phyloP scores from a whole-genome alignment of 306 rosid species.

The Casuarina glauca region DNA sequence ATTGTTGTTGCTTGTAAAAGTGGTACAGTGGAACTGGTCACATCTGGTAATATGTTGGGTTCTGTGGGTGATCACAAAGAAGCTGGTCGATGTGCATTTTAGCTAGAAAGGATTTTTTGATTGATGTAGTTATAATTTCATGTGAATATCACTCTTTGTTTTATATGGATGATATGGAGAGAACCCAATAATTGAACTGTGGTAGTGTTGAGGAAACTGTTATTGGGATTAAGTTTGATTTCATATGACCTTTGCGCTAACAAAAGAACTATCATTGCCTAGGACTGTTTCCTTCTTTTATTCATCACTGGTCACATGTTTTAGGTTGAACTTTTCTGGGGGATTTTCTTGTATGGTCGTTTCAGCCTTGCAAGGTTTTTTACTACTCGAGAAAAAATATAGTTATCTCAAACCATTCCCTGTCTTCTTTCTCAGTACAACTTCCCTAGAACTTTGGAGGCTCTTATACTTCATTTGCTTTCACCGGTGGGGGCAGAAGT shows the following conservation, averaged over 20 bases:
- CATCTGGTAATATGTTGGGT: background rate
- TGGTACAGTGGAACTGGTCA: background rate
- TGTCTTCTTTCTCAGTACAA: constrained; percentile 49
- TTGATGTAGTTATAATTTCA: background rate
- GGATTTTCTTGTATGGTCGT: background rate
- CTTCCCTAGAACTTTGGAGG: constrained; percentile 94
- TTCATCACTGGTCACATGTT: background rate
- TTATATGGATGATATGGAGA: background rate
- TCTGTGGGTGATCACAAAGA: background rate
- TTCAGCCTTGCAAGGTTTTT: background rate
- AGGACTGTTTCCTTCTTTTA: background rate
- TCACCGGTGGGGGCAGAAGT: constrained; percentile 90
- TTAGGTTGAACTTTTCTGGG: background rate
- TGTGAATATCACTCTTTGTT: background rate
- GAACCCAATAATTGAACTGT: background rate
- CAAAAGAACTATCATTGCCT: background rate
- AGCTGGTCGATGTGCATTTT: background rate
- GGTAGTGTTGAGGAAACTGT: background rate
- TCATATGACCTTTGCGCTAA: background rate
- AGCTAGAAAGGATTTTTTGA: background rate
- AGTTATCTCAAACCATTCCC: constrained; percentile 16
- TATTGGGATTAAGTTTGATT: background rate
- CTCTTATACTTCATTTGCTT: constrained; percentile 79
- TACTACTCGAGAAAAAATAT: background rate
- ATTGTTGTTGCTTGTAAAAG: background rate